Conservation (phyloP, 192 early-diverging fungal species). For the Chytriomyces sp. region DNA sequence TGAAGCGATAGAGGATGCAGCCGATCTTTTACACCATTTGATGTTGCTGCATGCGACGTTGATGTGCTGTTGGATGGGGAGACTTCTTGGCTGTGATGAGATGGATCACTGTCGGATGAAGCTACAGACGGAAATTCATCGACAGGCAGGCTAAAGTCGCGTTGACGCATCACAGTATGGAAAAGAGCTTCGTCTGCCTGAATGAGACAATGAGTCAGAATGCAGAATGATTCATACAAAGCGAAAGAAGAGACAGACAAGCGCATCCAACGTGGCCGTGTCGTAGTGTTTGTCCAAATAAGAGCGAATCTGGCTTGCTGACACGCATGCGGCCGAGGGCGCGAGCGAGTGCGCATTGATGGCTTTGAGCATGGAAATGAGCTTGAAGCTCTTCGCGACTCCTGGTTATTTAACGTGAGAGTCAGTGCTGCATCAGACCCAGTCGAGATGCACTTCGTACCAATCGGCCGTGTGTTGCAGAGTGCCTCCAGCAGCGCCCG, state of each 20-base stretch:
- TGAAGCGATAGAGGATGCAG: not conserved
- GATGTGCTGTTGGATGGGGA: not conserved
- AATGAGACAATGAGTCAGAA: not conserved
- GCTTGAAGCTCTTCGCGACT: not conserved
- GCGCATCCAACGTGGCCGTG: not conserved
- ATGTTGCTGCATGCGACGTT: not conserved
- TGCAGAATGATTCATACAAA: not conserved
- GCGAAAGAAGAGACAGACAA: not conserved
- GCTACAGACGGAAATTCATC: not conserved
- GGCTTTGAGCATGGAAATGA: not conserved
- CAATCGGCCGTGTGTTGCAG: slow-evolving; percentile 26
- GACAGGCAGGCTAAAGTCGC: not conserved
- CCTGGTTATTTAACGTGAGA: not conserved
- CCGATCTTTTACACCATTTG: too few relatives aligned
- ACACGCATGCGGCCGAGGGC: not conserved
- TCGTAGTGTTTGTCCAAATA: not conserved
- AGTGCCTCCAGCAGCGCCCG: slow-evolving; percentile 8
- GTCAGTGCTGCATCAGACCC: not conserved
- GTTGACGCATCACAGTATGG: not conserved
- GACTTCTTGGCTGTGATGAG: too few relatives aligned
- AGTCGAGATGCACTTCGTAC: not conserved
- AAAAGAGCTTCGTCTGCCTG: not conserved
- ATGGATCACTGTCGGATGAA: not conserved
- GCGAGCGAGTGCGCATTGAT: not conserved
- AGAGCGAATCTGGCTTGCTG: not conserved